Evolutionary conservation across 768 basidiomycete genomes (phyloP).

Genomic region (Russula sp.): DNA sequence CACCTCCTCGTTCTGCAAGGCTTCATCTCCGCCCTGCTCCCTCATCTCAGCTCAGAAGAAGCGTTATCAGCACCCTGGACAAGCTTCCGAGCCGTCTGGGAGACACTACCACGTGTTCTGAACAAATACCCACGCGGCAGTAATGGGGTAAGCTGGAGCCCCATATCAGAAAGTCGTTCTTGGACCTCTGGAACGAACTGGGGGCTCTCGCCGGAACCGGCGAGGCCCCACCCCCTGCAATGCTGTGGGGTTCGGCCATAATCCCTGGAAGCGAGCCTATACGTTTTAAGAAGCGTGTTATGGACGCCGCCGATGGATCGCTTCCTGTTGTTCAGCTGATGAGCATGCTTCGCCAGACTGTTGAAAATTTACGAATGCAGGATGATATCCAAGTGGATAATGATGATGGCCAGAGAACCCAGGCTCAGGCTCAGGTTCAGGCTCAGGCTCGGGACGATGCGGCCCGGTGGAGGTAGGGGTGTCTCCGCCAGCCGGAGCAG

Average conservation of each 20-base stretch:
- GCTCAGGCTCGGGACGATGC: too few species aligned
- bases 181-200: conserved; percentile 8
- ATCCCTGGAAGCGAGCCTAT: not conserved
- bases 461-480: not conserved
- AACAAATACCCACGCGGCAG: not conserved
- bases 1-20: conserved; percentile 10
- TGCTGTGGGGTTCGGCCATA: not conserved
- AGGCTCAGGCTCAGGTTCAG: not conserved
- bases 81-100: conserved; percentile 16
- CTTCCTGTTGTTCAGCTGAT: conserved; percentile 4
- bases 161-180: not conserved
- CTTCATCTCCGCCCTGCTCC: conserved; percentile 1
- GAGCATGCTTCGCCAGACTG: conserved; percentile 15
- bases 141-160: not conserved
- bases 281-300: conserved; percentile 1
- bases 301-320: not conserved
- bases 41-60: not conserved
- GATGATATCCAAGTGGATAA: not conserved
- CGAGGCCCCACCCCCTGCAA: not conserved
- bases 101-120: conserved; percentile 9
- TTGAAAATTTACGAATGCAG: not conserved
- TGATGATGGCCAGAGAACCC: not conserved
- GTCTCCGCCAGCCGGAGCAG: too few species aligned
- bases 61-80: not conserved
- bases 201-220: not conserved